phyloP scores from a whole-genome alignment of 495 filamentous ascomycete species.

The Polyplosphaeria fusca region DNA sequence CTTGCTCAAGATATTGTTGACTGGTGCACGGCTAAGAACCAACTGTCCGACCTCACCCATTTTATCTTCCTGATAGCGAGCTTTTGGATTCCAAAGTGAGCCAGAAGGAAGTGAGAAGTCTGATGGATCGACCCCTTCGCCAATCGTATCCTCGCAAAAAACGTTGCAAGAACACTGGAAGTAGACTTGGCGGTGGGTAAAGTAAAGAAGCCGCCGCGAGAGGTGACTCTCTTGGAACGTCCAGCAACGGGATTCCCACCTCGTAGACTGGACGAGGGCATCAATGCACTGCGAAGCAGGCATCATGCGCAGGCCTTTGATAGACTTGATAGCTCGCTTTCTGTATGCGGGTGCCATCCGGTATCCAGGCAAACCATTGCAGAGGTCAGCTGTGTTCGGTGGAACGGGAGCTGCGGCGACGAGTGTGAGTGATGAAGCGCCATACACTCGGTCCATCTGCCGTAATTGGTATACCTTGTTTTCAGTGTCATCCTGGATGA shows the following conservation, averaged over 20 bases:
- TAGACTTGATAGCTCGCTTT: background rate
- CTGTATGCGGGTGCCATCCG: background rate
- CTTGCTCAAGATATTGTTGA: background rate
- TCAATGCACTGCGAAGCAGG: background rate
- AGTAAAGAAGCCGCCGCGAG: background rate
- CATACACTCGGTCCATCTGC: background rate
- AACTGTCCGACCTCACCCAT: background rate
- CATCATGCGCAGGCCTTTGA: background rate
- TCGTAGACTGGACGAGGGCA: background rate
- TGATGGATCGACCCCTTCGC: background rate
- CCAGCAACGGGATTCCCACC: background rate
- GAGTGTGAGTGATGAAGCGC: background rate
- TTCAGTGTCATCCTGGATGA: background rate
- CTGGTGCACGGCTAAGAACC: background rate
- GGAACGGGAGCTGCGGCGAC: background rate
- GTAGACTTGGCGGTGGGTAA: background rate
- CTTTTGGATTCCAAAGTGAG: background rate
- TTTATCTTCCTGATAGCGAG: background rate
- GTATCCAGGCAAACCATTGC: background rate
- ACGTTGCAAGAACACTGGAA: background rate
- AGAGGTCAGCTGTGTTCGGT: background rate
- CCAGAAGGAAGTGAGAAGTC: background rate
- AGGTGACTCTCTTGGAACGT: conserved; percentile 1
- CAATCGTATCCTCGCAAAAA: background rate
- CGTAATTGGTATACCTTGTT: background rate